These are phyloP conservation scores for Austroboletus niveus DNA, from an alignment of 1,284 basidiomycete species.

Conservation along the genomic window DNA sequence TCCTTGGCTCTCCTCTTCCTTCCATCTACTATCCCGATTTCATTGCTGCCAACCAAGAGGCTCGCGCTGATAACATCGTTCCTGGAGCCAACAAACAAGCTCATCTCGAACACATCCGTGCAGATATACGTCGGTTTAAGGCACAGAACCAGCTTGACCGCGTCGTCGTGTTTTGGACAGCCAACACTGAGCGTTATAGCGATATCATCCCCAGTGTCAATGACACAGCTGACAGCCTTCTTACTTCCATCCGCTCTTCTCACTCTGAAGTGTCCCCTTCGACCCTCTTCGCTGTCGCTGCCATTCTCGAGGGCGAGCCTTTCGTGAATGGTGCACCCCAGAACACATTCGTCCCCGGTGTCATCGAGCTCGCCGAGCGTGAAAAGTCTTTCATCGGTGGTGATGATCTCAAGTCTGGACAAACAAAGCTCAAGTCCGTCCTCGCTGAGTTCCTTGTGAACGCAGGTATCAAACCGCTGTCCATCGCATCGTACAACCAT, in stretches of 20 bases:
- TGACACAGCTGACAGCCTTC: constrained; percentile 89
- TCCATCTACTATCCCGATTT: constrained; percentile 96
- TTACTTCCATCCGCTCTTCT: constrained; percentile 79
- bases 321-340: constrained; percentile 99
- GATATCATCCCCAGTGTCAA: constrained; percentile 94
- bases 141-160: constrained; percentile 79
- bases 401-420: constrained; percentile 95
- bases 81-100: constrained; percentile 85
- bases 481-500: constrained; percentile 98
- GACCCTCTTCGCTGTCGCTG: constrained; percentile 92
- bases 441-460: constrained; percentile 98
- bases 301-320: constrained; percentile 93
- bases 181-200: constrained; percentile 98
- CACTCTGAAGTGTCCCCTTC: constrained; percentile 95
- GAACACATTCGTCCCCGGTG: constrained; percentile 98
- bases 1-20: constrained; percentile 83
- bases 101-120: constrained; percentile 91
- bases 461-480: constrained; percentile 97
- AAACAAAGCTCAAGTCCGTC: constrained; percentile 94
- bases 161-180: constrained; percentile 94
- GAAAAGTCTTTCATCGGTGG: constrained; percentile 93
- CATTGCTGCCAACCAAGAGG: constrained; percentile 97
- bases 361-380: constrained; percentile 89
- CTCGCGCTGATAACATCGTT: constrained; percentile 91
- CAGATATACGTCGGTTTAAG: constrained; percentile 95